Conservation (phyloP, 78 protist species). For the Dictyostelium capitatum region DNA sequence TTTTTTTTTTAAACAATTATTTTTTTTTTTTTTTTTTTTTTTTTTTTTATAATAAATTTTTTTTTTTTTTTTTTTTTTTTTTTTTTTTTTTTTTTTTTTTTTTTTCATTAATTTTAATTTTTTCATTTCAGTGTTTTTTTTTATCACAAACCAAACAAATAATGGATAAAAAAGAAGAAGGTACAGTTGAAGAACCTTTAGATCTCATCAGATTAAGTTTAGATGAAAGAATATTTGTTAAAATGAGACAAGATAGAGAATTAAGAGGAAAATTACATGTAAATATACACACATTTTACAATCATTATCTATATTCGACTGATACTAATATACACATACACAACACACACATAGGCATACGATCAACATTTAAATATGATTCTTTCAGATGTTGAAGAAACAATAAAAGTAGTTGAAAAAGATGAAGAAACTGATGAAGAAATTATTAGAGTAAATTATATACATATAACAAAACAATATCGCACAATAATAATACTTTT, state of each 20-base stretch:
- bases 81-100: too few species aligned
- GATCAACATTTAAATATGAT: conserved; percentile 98
- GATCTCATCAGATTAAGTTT: conserved; percentile 93
- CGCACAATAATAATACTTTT: too few species aligned
- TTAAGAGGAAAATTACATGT: conserved; percentile 97
- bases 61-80: too few species aligned
- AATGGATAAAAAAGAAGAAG: conserved; percentile 81
- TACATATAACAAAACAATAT: not conserved
- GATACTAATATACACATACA: not conserved
- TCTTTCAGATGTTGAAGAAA: conserved; percentile 98
- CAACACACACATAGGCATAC: conserved; percentile 88
- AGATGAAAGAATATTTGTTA: conserved; percentile 96
- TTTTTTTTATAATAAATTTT: too few species aligned
- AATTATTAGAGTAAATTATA: conserved; percentile 84
- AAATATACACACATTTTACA: not conserved
- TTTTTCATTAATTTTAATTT: too few species aligned
- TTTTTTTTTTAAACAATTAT: too few species aligned
- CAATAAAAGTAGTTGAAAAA: conserved; percentile 81
- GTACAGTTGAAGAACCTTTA: conserved; percentile 89
- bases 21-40: too few species aligned
- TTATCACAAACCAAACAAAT: not conserved
- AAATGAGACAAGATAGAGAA: conserved; percentile 97
- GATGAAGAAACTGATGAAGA: conserved; percentile 96
- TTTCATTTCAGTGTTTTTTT: too few species aligned
- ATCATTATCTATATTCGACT: not conserved